Base-by-base conservation (phyloP, 768 basidiomycete species). In the Pisolithus sp. region DNA sequence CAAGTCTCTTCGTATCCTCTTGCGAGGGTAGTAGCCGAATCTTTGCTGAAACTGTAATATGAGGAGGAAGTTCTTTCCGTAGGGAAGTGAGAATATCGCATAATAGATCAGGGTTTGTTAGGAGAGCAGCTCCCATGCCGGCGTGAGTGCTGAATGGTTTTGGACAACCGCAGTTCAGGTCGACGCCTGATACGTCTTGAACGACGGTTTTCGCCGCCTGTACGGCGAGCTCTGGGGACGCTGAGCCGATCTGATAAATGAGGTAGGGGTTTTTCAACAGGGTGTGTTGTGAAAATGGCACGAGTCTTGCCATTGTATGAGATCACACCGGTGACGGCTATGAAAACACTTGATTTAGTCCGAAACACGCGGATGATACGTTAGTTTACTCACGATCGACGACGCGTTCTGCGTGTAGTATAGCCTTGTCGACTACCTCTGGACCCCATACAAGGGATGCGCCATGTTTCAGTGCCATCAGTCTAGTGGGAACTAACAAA, bases 151-250 rank as follows among this genome's bases (percentile, higher is more conserved):
- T 95, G 69, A 97, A 97, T 0, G 93, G 89, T 61, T 95, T 95
- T 0, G 94, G 94, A 63, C 95, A 99, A 0, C 95, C 96, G 63
- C 96, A 98, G 67, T 98, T 98, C 54, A 99, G 84, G 66, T 98
- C 96, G 60, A 99, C 77, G 18, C 94, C 96, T 0, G 93, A 84
- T 28, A 99, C 84, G 61, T 99, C 96, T 31, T 88, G 73, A 70
- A 85, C 77, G 37, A 99, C 90, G 0, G 77, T 80, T 61, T 85
- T 82, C 5, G 96, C 93, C 1, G 96, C 95, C 71, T 93, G 79
- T 2, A 96, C 90, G 9, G 96, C 96, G 49, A 94, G 79, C 17
- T 86, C 84, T 3, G 94, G 94, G 62, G 89, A 80, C 7, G 94
- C 76, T 18, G 92, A 89, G 39, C 96, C 95, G 54, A 98, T 86